These are phyloP conservation scores for Cryphonectria radicalis DNA, from an alignment of 2,329 filamentous ascomycete species.

Conservation along the genomic window DNA sequence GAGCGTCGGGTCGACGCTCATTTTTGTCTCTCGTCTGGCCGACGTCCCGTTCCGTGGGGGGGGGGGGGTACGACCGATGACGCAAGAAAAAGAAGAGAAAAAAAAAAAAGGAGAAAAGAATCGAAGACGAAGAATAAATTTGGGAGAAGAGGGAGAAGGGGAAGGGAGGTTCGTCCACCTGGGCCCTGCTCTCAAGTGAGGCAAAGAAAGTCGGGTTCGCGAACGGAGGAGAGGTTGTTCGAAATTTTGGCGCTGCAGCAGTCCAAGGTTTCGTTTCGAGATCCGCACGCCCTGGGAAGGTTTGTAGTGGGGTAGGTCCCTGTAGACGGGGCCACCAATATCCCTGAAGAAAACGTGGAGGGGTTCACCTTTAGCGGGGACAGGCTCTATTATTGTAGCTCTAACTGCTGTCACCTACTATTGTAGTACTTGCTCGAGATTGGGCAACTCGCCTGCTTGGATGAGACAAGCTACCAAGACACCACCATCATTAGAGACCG, in stretches of 20 bases:
- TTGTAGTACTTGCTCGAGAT: neutral
- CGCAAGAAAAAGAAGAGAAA: neutral
- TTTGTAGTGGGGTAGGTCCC: slow-evolving; percentile 5
- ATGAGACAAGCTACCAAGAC: neutral
- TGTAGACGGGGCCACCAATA: neutral
- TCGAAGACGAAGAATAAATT: neutral
- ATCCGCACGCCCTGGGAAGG: neutral
- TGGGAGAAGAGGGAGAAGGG: neutral
- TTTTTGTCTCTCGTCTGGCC: neutral
- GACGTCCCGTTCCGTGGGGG: neutral
- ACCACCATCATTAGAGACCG: neutral
- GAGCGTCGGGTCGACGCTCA: slow-evolving; percentile 23
- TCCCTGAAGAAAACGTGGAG: slow-evolving; percentile 10
- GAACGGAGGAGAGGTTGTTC: neutral
- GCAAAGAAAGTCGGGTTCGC: neutral
- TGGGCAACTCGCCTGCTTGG: neutral
- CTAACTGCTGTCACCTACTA: neutral
- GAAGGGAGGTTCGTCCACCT: neutral
- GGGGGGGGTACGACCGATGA: neutral
- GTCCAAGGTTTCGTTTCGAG: neutral
- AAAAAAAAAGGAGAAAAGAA: neutral
- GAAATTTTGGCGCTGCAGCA: neutral
- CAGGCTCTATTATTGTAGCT: neutral
- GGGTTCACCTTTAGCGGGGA: neutral
- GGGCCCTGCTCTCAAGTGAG: neutral